Base-by-base conservation (phyloP, 2,329 filamentous ascomycete genomes). In the Clarireedia hainanense region DNA sequence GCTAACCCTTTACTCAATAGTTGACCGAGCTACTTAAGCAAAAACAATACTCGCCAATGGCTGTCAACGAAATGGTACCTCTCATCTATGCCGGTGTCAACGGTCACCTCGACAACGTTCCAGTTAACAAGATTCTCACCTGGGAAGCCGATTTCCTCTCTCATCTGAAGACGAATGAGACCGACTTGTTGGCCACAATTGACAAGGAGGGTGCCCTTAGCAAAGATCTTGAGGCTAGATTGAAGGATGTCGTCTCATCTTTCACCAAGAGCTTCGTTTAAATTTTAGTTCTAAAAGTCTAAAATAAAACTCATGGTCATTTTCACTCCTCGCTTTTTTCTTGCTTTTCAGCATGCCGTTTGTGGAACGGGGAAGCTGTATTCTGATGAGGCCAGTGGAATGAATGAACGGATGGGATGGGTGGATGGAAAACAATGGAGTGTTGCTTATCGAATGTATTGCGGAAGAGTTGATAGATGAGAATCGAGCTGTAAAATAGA, bases 71-170 rank as follows among this genome's bases (percentile, higher is more conserved):
- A 82, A 97, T 97, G 92, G 94, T 99, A 80, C 94, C 94, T 67
- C 86, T 99, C 68, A 97, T 99, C 83, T 99, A 84, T 78, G 92
- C 94, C 66, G 94, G 94, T 95, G 90, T 99, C 80, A 97, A 97
- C 79, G 94, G 94, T 81, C 79, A 83, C 78, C 86, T 99, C 67
- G 94, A 99, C 80, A 72, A 63, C 68, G 81, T 99, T 65, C 94
- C 94, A 63, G 94, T 97, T 72, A 73, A 64, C 84, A 95, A 92
- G 87, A 88, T 99, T 68, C 84, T 94, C 63, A 75, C 84, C 74
- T 99, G 92, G 91, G 94, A 99, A 83, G 68, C 86, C 70, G 92
- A 97, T 78, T 95, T 95, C 86, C 80, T 96, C 62, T 78, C 86
- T 66, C 89, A 96, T 82, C 81, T 99, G 72, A 91, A 86, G 83